Base-by-base conservation (phyloP, 2,329 filamentous ascomycete species). In the Penicillium glabrum region DNA sequence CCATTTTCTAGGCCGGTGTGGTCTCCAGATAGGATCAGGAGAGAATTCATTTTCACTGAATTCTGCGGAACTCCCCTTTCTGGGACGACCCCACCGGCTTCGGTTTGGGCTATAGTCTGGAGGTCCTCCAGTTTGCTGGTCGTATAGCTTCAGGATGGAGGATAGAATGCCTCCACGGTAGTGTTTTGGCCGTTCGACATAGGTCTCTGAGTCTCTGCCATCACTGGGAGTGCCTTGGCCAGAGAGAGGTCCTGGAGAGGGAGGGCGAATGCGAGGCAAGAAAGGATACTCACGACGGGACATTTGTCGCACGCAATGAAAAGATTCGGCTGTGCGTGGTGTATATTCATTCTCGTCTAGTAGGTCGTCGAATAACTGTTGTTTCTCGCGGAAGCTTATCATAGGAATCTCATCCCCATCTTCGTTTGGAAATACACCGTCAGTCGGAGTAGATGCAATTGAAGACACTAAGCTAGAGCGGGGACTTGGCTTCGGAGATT, bases 81-180 rank as follows among this genome's bases (percentile, higher is more conserved):
- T 69, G 33, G 68, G 68, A 48, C 67, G 65, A 41, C 62, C 65
- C 69, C 69, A 63, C 6, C 63, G 66, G 45, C 67, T 66, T 19
- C 66, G 65, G 11, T 61, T 53, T 14, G 54, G 53, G 37, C 53
- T 37, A 44, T 53, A 53, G 29, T 70, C 51, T 51, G 64, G 61
- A 63, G 74, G 55, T 61, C 69, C 57, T 63, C 64, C 56, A 66
- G 64, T 63, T 65, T 80, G 78, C 58, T 84, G 78, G 57, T 85
- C 82, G 67, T 90, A 88, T 10, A 92, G 79, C 71, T 87, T 90
- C 49, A 95, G 77, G 0, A 96, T 77, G 0, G 86, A 88, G 2
- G 87, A 86, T 1, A 96, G 77, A 46, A 93, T 84, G 29, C 91
- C 89, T 29, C 87, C 88, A 49, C 87, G 85, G 70, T 90, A 93